Conservation (phyloP, 768 basidiomycete genomes). For the Agaricus subrufescens region DNA sequence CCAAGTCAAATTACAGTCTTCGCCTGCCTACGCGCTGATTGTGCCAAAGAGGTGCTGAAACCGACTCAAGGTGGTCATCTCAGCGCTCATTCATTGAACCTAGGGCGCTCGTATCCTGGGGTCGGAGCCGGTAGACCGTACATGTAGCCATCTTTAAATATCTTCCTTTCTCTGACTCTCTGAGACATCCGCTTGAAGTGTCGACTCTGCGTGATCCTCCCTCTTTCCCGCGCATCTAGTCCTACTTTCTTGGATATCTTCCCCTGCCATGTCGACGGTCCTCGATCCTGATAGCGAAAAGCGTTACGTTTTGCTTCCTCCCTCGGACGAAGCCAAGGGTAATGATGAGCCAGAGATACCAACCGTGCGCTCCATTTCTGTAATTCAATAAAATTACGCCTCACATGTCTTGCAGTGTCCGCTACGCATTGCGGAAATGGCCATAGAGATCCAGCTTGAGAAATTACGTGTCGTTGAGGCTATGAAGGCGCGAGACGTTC, state of each 20-base stretch:
- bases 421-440: constrained; percentile 44
- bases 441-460: constrained; percentile 52
- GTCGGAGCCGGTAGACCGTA: constrained; percentile 11
- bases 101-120: not conserved
- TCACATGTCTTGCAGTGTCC: constrained; percentile 30
- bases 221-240: not conserved
- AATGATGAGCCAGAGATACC: not conserved
- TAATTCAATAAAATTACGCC: no score
- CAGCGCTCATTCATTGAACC: constrained; percentile 3
- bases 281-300: constrained; percentile 2
- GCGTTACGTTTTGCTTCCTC: not conserved
- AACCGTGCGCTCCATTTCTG: not conserved
- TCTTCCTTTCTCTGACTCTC: not conserved
- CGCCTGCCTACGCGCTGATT: constrained; percentile 7
- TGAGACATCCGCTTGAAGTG: constrained; percentile 1
- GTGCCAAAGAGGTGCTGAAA: constrained; percentile 13
- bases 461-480: constrained; percentile 51
- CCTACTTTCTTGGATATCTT: constrained; percentile 7
- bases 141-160: constrained; percentile 2
- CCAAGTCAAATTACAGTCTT: constrained; percentile 13
- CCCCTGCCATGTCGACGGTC: not conserved
- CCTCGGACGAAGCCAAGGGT: not conserved
- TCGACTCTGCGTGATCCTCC: not conserved
- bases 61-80: constrained; percentile 5
- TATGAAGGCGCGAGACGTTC: constrained; percentile 57